Conservation (phyloP, 106 monocot species). For the Triglochin maritima region DNA sequence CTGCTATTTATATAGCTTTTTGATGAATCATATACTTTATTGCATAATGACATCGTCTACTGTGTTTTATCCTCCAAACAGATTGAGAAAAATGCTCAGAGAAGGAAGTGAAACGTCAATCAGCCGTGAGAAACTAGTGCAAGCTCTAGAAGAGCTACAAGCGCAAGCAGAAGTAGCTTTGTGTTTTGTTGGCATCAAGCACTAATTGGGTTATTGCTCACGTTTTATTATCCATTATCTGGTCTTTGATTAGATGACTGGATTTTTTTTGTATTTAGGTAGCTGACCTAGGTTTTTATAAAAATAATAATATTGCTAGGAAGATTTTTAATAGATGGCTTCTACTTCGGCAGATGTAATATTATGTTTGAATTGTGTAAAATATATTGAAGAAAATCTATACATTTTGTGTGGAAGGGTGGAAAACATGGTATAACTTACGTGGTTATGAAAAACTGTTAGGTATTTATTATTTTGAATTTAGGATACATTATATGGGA, state of each 20-base stretch:
- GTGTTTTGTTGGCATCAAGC: constrained; percentile 74
- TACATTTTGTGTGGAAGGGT: too few species aligned
- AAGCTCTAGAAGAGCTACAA: constrained; percentile 79
- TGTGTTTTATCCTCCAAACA: constrained; percentile 15
- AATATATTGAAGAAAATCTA: too few species aligned
- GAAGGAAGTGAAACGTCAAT: constrained; percentile 20
- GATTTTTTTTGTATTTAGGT: background rate
- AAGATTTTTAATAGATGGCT: too few species aligned
- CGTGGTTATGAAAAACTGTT: too few species aligned
- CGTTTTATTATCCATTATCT: background rate
- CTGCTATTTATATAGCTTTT: background rate
- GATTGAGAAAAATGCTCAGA: constrained; percentile 58
- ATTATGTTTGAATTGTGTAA: too few species aligned
- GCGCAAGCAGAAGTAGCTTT: constrained; percentile 84
- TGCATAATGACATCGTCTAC: background rate
- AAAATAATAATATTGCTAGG: too few species aligned
- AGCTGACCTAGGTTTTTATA: background rate
- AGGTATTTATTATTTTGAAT: too few species aligned
- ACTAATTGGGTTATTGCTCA: constrained; percentile 11
- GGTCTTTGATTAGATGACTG: background rate
- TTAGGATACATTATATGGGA: too few species aligned
- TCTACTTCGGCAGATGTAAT: too few species aligned
- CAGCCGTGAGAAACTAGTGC: constrained; percentile 38
- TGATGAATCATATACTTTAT: background rate
- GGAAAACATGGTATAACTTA: too few species aligned